phyloP scores from a whole-genome alignment of 306 rosid genomes.

The Cicer yamashitae region DNA sequence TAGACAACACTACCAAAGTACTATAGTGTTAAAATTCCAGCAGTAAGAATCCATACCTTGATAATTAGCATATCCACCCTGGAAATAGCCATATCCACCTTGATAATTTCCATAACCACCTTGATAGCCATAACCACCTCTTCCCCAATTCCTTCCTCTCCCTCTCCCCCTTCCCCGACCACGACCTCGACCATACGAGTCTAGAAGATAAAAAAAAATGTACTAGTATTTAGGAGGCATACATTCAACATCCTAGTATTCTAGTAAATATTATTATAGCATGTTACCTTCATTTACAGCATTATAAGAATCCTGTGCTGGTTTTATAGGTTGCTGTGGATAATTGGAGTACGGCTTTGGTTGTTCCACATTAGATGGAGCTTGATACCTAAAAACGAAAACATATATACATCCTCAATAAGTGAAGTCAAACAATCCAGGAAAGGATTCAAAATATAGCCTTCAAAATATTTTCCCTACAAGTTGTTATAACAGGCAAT shows the following conservation, averaged over 20 bases:
- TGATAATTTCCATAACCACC: slow-evolving; percentile 67
- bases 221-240: slow-evolving; percentile 20
- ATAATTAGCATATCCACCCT: slow-evolving; percentile 67
- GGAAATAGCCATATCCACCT: slow-evolving; percentile 58
- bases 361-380: slow-evolving; percentile 67
- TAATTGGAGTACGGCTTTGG: slow-evolving; percentile 67
- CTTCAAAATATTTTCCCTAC: slow-evolving; percentile 5
- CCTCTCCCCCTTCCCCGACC: slow-evolving; percentile 95
- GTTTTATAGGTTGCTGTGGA: slow-evolving; percentile 80
- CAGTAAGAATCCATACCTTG: slow-evolving; percentile 52
- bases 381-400: slow-evolving; percentile 68
- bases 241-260: not conserved
- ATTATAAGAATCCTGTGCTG: slow-evolving; percentile 69
- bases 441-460: not conserved
- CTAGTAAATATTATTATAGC: not conserved
- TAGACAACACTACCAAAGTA: not conserved
- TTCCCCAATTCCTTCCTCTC: slow-evolving; percentile 81
- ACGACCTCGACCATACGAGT: slow-evolving; percentile 82
- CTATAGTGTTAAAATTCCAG: not conserved
- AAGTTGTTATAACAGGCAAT: slow-evolving; percentile 12
- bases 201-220: slow-evolving; percentile 50
- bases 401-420: slow-evolving; percentile 26
- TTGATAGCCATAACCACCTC: slow-evolving; percentile 84
- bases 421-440: slow-evolving; percentile 27
- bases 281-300: slow-evolving; percentile 77